phyloP scores from a whole-genome alignment of 2,329 filamentous ascomycete species.

The Celoporthe dispersa region DNA sequence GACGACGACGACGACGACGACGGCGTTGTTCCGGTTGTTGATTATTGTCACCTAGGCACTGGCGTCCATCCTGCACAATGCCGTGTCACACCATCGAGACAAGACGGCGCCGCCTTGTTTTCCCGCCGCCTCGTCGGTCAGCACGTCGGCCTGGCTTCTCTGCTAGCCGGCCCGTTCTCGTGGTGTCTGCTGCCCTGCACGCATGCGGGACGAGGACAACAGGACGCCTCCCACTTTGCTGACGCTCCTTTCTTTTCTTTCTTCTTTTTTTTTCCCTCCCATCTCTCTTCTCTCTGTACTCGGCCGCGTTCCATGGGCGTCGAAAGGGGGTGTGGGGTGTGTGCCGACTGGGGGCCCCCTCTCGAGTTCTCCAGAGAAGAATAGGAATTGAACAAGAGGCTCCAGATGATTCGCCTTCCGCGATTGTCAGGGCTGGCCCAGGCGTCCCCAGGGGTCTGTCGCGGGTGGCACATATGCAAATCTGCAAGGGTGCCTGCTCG shows the following conservation, averaged over 20 bases:
- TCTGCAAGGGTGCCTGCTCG: slow-evolving; percentile 34
- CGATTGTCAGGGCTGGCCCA: slow-evolving; percentile 8
- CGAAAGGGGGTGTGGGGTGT: slow-evolving; percentile 23
- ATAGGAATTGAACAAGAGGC: slow-evolving; percentile 5
- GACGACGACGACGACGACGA: background rate
- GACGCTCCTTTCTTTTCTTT: background rate
- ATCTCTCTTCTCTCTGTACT: background rate
- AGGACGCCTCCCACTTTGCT: background rate
- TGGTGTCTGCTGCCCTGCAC: slow-evolving; percentile 6
- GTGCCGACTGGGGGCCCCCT: slow-evolving; percentile 2
- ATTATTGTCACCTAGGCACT: background rate
- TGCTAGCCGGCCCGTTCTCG: background rate
- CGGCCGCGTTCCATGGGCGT: slow-evolving; percentile 5
- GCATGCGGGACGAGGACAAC: background rate
- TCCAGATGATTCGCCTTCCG: slow-evolving; percentile 27
- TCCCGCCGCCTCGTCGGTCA: background rate
- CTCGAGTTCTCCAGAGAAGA: slow-evolving; percentile 7
- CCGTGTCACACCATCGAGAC: slow-evolving; percentile 15
- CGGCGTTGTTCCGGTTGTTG: background rate
- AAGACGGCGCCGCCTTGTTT: background rate
- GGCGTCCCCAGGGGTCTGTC: slow-evolving; percentile 3
- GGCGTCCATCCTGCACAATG: background rate
- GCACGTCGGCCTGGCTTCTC: background rate
- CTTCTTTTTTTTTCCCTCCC: background rate
- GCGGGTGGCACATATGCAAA: slow-evolving; percentile 16